Conservation (phyloP, 2,329 filamentous ascomycete genomes). For the Amauroascus verrucosus region DNA sequence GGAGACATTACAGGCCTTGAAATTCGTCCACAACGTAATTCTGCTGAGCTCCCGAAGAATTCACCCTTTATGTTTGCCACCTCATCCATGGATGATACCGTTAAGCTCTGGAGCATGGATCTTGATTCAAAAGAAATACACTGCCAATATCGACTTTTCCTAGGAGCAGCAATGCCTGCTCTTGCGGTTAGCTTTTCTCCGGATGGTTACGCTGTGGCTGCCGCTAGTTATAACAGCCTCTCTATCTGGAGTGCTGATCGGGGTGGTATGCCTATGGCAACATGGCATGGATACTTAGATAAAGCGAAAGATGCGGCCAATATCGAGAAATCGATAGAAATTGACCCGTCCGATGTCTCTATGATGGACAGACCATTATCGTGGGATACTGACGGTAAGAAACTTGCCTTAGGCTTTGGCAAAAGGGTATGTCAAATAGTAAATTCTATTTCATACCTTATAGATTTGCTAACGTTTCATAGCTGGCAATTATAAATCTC, state of each 20-base stretch:
- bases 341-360: conserved; percentile 10
- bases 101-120: conserved; percentile 38
- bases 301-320: conserved; percentile 29
- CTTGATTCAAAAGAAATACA: conserved; percentile 29
- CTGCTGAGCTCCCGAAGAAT: conserved; percentile 19
- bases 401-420: conserved; percentile 41
- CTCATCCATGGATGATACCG: conserved; percentile 36
- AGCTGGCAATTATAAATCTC: conserved; percentile 34
- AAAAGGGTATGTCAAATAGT: conserved; percentile 35
- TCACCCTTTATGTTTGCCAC: conserved; percentile 33
- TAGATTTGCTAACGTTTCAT: background rate
- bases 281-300: conserved; percentile 31
- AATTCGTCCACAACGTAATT: conserved; percentile 28
- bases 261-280: conserved; percentile 35
- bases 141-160: conserved; percentile 29
- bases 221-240: conserved; percentile 35
- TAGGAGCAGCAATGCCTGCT: conserved; percentile 30
- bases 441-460: background rate
- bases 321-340: conserved; percentile 18
- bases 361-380: conserved; percentile 35
- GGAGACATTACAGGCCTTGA: conserved; percentile 37
- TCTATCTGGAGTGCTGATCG: conserved; percentile 41
- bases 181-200: conserved; percentile 38
- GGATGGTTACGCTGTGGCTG: conserved; percentile 39
- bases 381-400: conserved; percentile 47